Base-by-base conservation (phyloP, 306 rosid species). In the Castanopsis chinensis region DNA sequence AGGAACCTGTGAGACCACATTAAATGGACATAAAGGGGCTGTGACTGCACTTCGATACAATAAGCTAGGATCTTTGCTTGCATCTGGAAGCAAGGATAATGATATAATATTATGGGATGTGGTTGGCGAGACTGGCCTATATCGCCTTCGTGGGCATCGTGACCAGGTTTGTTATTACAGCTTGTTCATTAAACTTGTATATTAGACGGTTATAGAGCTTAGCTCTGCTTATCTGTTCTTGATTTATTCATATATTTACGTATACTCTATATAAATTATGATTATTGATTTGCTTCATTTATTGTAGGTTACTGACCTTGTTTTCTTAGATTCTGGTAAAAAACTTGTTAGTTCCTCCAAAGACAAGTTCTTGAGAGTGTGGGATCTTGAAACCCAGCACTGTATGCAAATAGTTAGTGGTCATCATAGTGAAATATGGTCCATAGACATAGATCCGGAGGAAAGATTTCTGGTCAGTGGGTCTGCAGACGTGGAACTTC, bases 331-430 rank as follows among this genome's bases (percentile, higher is more conserved):
- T 82, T 87, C 88, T 73, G 97, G 91, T 59, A 95, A 92, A 87
- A 92, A 88, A 76, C 90, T 95, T 18, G 90, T 95, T 45, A 92
- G 91, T 75, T 92, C 98, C 54, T 95, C 99, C 30, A 95, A 95
- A 83, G 99, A 95, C 82, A 92, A 91, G 83, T 92, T 91, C 74
- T 87, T 95, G 85, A 91, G 97, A 89, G 99, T 92, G 57, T 95
- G 99, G 99, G 97, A 91, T 88, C 92, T 92, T 77, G 99, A 95
- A 56, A 95, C 95, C n/a, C 97, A 95, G 86, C 95, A 92, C 74
- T 95, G 99, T 77, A 90, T 92, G 91, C 99, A 95, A 87, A 95
- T 90, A 79, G 90, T 92, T 54, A 87, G 97, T 70, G 98, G 98
- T 8, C 96, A 95, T 84, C 98, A 95, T 72, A 92, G 92, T 86